Conservation (phyloP, 306 rosid genomes). For the Castanea sativa region DNA sequence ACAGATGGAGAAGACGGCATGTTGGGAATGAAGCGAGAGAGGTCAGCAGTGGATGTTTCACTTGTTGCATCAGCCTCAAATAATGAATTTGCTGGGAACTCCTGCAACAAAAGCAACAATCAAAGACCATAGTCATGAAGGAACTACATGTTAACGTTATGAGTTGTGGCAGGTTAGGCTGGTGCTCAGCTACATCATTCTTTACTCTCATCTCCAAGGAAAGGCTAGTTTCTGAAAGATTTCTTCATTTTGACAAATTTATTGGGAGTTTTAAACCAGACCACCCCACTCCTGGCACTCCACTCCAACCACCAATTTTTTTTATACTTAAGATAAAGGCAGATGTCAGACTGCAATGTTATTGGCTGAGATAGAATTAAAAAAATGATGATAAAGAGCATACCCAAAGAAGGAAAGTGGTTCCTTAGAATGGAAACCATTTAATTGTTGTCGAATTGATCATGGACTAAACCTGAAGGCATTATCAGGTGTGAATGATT, state of each 20-base stretch:
- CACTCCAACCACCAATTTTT: not conserved
- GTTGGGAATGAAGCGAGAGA: constrained; percentile 57
- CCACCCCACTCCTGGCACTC: not conserved
- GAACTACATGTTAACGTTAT: too few relatives aligned
- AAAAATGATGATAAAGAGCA: not conserved
- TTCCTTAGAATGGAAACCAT: constrained; percentile 38
- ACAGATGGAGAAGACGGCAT: constrained; percentile 53
- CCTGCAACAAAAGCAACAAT: constrained; percentile 42
- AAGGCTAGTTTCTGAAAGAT: not conserved
- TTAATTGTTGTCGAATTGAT: constrained; percentile 50
- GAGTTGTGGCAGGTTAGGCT: not conserved
- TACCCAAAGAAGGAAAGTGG: constrained; percentile 60
- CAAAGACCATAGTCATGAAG: not conserved
- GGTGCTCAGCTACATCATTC: not conserved
- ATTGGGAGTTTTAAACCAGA: not conserved
- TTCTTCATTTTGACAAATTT: not conserved
- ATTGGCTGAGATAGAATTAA: not conserved
- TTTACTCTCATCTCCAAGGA: not conserved
- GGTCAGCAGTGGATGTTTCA: constrained; percentile 66
- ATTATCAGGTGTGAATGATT: constrained; percentile 77
- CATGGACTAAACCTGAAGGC: constrained; percentile 73
- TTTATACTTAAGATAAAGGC: not conserved
- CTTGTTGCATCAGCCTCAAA: constrained; percentile 70
- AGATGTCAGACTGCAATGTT: not conserved
- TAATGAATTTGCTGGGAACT: constrained; percentile 52